A percentile compares a stretch with the other conserved stretches of the same genome.
Conservation (phyloP, 2,329 filamentous ascomycete genomes). For the Sporothrix pseudoabietina region DNA sequence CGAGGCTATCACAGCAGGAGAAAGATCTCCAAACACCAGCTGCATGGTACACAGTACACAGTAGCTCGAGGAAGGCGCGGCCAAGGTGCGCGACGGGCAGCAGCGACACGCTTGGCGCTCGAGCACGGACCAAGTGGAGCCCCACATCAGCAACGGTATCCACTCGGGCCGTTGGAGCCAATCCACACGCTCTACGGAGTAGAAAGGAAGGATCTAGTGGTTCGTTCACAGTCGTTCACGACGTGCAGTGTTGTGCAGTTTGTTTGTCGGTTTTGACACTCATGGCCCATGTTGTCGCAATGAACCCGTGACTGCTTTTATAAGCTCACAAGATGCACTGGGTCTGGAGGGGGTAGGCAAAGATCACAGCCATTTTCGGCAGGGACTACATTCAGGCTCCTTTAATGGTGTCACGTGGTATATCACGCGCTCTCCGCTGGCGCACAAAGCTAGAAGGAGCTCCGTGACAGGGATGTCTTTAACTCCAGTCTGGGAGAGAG, state of each 20-base stretch:
- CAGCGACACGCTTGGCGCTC: conserved; percentile 6
- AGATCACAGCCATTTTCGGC: no score
- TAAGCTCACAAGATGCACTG: no score
- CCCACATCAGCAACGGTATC: conserved; percentile 3
- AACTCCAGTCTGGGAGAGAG: not conserved
- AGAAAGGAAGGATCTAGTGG: no score
- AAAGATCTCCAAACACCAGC: not conserved
- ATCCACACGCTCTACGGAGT: not conserved
- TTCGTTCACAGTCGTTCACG: not conserved
- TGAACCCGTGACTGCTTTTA: not conserved
- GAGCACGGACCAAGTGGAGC: not conserved
- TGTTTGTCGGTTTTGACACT: not conserved
- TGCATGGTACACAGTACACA: not conserved
- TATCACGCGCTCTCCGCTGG: not conserved
- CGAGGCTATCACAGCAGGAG: not conserved
- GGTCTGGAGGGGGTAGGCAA: not conserved
- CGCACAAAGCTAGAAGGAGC: not conserved
- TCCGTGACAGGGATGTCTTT: not conserved
- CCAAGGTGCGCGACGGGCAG: not conserved
- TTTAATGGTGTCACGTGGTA: not conserved
- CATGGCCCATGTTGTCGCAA: not conserved
- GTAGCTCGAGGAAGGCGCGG: conserved; percentile 21
- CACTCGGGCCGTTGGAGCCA: conserved; percentile 17
- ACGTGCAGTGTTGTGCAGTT: not conserved
- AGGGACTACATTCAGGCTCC: no score